Evolutionary conservation across 2,329 filamentous ascomycete genomes (phyloP).

Genomic region (Alternaria triticina): DNA sequence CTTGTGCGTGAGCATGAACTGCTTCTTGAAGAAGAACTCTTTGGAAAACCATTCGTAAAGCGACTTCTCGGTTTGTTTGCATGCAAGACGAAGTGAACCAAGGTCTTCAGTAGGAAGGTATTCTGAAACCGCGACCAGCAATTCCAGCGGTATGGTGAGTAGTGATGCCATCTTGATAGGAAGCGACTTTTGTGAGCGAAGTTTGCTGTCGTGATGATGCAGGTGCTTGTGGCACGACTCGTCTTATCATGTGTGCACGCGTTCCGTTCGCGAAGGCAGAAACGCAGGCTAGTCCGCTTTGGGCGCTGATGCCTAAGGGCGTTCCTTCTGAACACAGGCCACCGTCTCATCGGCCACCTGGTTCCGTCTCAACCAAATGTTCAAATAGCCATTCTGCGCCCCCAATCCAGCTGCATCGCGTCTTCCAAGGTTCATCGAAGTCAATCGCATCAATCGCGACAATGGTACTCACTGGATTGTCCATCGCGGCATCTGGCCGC

Average conservation of each 20-base stretch:
- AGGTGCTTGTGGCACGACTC: neutral
- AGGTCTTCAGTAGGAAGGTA: slow-evolving; percentile 64
- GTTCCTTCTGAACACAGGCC: slow-evolving; percentile 5
- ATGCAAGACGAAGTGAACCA: slow-evolving; percentile 61
- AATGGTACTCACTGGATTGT: slow-evolving; percentile 56
- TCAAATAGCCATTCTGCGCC: slow-evolving; percentile 17
- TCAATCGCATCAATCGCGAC: neutral
- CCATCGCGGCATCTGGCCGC: slow-evolving; percentile 66
- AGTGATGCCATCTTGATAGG: slow-evolving; percentile 28
- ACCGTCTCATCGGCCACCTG: slow-evolving; percentile 5
- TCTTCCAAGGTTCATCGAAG: neutral
- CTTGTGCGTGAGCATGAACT: slow-evolving; percentile 67
- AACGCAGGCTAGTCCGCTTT: slow-evolving; percentile 9
- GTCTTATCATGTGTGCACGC: slow-evolving; percentile 22
- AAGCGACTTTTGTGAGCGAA: neutral
- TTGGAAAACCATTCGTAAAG: slow-evolving; percentile 63
- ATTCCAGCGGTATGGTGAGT: slow-evolving; percentile 60
- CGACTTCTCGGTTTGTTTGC: slow-evolving; percentile 60
- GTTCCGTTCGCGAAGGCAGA: slow-evolving; percentile 25
- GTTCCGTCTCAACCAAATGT: slow-evolving; percentile 1
- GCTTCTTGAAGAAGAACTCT: slow-evolving; percentile 70
- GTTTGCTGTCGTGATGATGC: neutral
- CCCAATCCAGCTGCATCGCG: neutral
- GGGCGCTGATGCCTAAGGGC: slow-evolving; percentile 20
- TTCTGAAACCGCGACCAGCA: slow-evolving; percentile 61